phyloP scores from a whole-genome alignment of 495 filamentous ascomycete genomes.

The Bombardia bombarda region DNA sequence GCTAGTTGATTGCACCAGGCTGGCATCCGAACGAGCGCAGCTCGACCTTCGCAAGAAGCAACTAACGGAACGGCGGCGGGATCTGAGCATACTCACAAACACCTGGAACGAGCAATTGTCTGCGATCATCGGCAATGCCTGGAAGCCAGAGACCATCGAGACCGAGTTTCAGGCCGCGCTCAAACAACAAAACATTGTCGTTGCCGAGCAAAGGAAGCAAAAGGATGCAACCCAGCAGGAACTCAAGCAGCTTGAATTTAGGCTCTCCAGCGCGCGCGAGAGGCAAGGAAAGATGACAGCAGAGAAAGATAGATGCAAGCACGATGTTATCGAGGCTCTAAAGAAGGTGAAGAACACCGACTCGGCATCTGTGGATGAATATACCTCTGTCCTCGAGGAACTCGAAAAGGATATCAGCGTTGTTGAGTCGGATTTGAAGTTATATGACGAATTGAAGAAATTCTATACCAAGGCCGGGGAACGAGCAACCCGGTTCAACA shows the following conservation, averaged over 20 bases:
- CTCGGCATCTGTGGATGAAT: constrained; percentile 1
- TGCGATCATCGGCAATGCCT: constrained; percentile 50
- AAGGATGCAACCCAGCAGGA: constrained; percentile 65
- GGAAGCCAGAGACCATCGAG: constrained; percentile 65
- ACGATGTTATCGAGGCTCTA: constrained; percentile 34
- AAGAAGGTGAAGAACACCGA: constrained; percentile 23
- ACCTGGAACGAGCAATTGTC: constrained; percentile 65
- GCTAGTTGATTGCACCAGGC: constrained; percentile 67
- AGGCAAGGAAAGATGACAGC: constrained; percentile 54
- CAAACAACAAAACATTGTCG: constrained; percentile 42
- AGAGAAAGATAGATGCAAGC: constrained; percentile 53
- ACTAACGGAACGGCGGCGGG: constrained; percentile 57
- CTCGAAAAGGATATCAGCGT: constrained; percentile 46
- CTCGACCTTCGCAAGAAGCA: constrained; percentile 74
- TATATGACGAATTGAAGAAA: constrained; percentile 50
- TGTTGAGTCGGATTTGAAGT: constrained; percentile 54
- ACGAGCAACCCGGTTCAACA: constrained; percentile 49
- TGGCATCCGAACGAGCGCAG: constrained; percentile 69
- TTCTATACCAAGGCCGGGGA: constrained; percentile 58
- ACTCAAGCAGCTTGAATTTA: constrained; percentile 69
- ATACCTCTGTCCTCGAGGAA: constrained; percentile 25
- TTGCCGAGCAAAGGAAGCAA: constrained; percentile 53
- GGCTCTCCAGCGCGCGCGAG: constrained; percentile 55
- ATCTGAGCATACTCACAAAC: constrained; percentile 65
- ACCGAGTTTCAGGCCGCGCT: constrained; percentile 59